A percentile compares a stretch with the other conserved stretches of the same genome.
Conservation (phyloP, 805 yeast species). For the Candida maesae region DNA sequence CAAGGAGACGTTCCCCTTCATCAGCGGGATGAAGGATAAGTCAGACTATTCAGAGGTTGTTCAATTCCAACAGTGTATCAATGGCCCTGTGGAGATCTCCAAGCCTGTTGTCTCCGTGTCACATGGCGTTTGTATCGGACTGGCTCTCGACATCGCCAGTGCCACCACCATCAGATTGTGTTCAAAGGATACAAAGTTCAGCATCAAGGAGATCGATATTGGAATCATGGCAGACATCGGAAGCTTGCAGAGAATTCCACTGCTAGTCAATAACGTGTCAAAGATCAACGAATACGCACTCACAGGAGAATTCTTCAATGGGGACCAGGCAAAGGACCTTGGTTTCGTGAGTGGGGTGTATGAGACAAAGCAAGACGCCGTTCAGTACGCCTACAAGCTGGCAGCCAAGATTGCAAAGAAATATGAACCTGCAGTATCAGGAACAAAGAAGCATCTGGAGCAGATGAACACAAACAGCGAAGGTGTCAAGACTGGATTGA, state of each 20-base stretch:
- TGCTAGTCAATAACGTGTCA: slow-evolving; percentile 49
- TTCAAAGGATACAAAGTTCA: slow-evolving; percentile 46
- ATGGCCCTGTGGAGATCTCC: slow-evolving; percentile 40
- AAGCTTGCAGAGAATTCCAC: slow-evolving; percentile 62
- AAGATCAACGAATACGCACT: slow-evolving; percentile 56
- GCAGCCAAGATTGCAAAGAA: slow-evolving; percentile 45
- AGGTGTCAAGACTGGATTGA: slow-evolving; percentile 42
- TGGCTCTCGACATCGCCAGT: slow-evolving; percentile 64
- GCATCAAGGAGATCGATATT: slow-evolving; percentile 66
- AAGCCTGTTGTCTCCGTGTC: slow-evolving; percentile 65
- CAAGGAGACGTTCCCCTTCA: slow-evolving; percentile 23
- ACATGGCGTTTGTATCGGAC: slow-evolving; percentile 63
- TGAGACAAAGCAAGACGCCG: slow-evolving; percentile 45
- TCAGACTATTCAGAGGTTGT: slow-evolving; percentile 36
- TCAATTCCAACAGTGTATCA: slow-evolving; percentile 57
- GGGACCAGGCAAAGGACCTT: slow-evolving; percentile 47
- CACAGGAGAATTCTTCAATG: slow-evolving; percentile 55
- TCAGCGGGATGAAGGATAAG: slow-evolving; percentile 21
- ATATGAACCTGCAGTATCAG: slow-evolving; percentile 58
- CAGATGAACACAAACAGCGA: slow-evolving; percentile 34
- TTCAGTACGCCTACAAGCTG: slow-evolving; percentile 41
- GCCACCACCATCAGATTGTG: slow-evolving; percentile 57
- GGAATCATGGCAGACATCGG: slow-evolving; percentile 83
- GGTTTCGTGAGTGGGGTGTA: slow-evolving; percentile 53
- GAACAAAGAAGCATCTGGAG: slow-evolving; percentile 57